Base-by-base conservation (phyloP, 768 basidiomycete species). In the Lactarius quietus region DNA sequence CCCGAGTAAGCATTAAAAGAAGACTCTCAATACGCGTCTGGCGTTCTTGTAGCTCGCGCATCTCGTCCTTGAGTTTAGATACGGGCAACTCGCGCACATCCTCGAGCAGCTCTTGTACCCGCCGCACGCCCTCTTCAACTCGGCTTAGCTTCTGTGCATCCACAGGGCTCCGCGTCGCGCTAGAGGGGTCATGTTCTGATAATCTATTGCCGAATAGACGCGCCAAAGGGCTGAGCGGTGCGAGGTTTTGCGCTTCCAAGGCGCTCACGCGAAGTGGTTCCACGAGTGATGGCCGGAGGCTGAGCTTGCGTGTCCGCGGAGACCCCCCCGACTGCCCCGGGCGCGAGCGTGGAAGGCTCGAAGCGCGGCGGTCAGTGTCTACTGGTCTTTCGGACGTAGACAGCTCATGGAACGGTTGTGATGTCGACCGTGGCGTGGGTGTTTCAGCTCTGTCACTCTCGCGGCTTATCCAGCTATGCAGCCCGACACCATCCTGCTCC, bases 1-100 rank as follows among this genome's bases (percentile, higher is more conserved):
- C 84, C 52, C 87, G 79, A 8, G 89, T 90, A 66, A 93, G 78
- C 75, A 83, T 83, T 59, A 91, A 72, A 48, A 93, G 69, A 51
- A 93, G 76, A 58, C 82, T 83, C 74, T 93, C 90, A 67, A 93
- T 93, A 41, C 90, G 83, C 20, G 86, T 85, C 76, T 92, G 90
- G 54, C 88, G 86, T 63, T 90, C 75, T 73, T 90, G 89, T 33
- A 93, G 74, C 72, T 93, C 92, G 73, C 86, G 90, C 84, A 94
- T 88, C 74, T 93, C 90, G 3, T 88, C 87, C 74, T 84, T 88
- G 41, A 94, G 76, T 67, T 76, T 81, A 39, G 83, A 80, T 23
- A 91, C 83, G 8, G 91, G 90, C 67, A 90, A 68, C 51, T 83
- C 80, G 35, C 81, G 80, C 53, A 89, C 81, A 57, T 86, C 84